Conservation (phyloP, 306 rosid genomes). For the Macrotyloma uniflorum region DNA sequence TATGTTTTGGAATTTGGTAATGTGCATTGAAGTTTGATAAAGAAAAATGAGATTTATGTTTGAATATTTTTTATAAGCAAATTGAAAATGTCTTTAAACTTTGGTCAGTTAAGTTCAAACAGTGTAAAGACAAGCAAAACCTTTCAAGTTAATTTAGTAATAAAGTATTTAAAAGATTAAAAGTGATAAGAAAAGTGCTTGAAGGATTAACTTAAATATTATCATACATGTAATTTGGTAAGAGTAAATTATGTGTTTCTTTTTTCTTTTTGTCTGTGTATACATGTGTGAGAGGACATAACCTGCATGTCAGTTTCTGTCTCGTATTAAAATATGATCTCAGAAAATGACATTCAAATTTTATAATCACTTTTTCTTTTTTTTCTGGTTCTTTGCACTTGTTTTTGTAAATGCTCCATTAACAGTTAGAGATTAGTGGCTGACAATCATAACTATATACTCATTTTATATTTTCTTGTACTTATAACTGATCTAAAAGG, state of each 20-base stretch:
- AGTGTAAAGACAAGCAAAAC: not conserved
- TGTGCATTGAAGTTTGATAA: not conserved
- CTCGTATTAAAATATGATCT: not conserved
- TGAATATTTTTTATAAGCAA: not conserved
- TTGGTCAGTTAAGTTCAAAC: not conserved
- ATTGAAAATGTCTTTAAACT: not conserved
- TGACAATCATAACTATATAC: not conserved
- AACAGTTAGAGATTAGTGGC: no score
- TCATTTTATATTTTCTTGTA: not conserved
- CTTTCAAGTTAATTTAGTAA: not conserved
- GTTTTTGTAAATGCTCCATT: not conserved
- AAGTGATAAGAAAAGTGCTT: not conserved
- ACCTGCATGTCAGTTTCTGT: not conserved
- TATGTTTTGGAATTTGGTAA: not conserved
- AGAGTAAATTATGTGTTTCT: not conserved
- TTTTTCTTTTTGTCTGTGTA: not conserved
- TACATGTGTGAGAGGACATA: not conserved
- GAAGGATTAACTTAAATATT: not conserved
- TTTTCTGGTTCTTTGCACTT: not conserved
- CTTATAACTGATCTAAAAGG: no score
- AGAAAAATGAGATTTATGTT: not conserved
- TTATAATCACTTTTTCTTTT: not conserved
- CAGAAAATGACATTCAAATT: not conserved
- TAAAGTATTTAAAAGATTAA: not conserved
- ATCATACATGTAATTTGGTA: not conserved